Evolutionary conservation across 176 grass and related monocot genomes (phyloP).

Genomic region (Hordeum marinum): DNA sequence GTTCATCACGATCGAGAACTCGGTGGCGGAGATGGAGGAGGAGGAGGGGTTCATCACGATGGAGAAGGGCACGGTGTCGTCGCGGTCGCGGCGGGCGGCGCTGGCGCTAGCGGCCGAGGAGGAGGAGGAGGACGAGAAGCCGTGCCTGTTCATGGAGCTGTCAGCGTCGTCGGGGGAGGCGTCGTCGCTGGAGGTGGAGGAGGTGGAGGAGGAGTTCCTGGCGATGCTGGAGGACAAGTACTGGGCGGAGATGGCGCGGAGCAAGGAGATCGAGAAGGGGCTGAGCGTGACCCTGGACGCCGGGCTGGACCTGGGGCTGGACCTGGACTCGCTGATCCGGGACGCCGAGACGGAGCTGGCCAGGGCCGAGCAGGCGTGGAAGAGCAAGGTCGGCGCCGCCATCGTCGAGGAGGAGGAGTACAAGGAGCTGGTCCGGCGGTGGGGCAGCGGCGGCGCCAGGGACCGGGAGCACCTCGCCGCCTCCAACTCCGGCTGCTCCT

Average conservation of each 20-base stretch:
- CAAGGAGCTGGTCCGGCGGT: slow-evolving; percentile 65
- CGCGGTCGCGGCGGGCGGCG: slow-evolving; percentile 26
- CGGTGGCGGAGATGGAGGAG: slow-evolving; percentile 50
- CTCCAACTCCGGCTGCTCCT: slow-evolving; percentile 20
- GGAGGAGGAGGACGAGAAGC: slow-evolving; percentile 58
- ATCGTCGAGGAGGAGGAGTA: slow-evolving; percentile 82
- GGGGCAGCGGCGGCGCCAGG: slow-evolving; percentile 25
- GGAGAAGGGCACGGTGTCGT: slow-evolving; percentile 64
- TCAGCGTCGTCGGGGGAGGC: slow-evolving; percentile 23
- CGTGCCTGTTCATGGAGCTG: slow-evolving; percentile 67
- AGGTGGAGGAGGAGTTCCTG: slow-evolving; percentile 90
- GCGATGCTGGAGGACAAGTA: slow-evolving; percentile 76
- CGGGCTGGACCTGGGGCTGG: slow-evolving; percentile 49
- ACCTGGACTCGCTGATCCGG: slow-evolving; percentile 60
- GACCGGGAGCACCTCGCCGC: not conserved
- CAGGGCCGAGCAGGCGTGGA: slow-evolving; percentile 66
- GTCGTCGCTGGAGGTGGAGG: slow-evolving; percentile 47
- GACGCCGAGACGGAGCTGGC: slow-evolving; percentile 83
- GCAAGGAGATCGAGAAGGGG: slow-evolving; percentile 69
- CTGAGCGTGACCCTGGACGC: slow-evolving; percentile 57
- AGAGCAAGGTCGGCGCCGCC: slow-evolving; percentile 64
- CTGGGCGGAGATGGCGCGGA: slow-evolving; percentile 43
- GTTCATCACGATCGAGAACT: slow-evolving; percentile 98
- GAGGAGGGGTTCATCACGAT: slow-evolving; percentile 85
- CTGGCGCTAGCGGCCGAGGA: slow-evolving; percentile 35